Evolutionary conservation across 2,329 filamentous ascomycete genomes (phyloP), one percentile per base, ranked within the genome.

Genomic region (Pseudogymnoascus sp.): DNA sequence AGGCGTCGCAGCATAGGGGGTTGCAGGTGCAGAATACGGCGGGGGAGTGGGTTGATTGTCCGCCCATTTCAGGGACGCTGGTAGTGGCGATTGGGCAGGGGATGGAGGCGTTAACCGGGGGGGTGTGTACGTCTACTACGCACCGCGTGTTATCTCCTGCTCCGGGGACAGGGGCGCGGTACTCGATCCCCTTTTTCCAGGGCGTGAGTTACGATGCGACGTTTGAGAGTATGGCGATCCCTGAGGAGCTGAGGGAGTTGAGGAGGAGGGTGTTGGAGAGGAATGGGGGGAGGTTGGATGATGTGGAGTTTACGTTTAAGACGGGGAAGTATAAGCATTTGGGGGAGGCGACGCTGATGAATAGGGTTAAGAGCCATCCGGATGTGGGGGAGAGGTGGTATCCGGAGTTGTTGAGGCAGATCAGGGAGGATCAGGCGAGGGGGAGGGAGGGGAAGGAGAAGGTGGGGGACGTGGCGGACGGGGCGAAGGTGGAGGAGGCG

Each of bases 71-170:
- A 18, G 88, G 88, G 1, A 94, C 91, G 59, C 81, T 95, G 3
- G 91, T 96, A 1, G 91, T 96, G 1, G 91, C 90, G 7, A 92
- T 96, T 69, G 91, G 91, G 0, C 91, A 95, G 75, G 91, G 90
- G 0, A 82, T 96, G 70, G 91, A 96, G 77, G 91, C 91, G 4
- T 76, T 96, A 67, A 95, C 91, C 18, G 85, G 85, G 66, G 91
- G 91, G 33, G 91, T 94, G 2, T 94, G 91, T 73, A 85, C 88
- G 67, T 84, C 85, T 66, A 95, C 91, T 2, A 94, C 91, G 42
- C 91, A 95, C 75, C 82, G 91, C 8, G 91, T 95, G 37, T 79
- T 94, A n/a, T 89, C 84, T 31, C 91, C 91, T 0, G 71, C 77
- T 1, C 83, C 84, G 6, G 90, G 89, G 11, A 77, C 82, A 8